Evolutionary conservation across 2,329 filamentous ascomycete species (phyloP).

Genomic region (Botrytis byssoidea): DNA sequence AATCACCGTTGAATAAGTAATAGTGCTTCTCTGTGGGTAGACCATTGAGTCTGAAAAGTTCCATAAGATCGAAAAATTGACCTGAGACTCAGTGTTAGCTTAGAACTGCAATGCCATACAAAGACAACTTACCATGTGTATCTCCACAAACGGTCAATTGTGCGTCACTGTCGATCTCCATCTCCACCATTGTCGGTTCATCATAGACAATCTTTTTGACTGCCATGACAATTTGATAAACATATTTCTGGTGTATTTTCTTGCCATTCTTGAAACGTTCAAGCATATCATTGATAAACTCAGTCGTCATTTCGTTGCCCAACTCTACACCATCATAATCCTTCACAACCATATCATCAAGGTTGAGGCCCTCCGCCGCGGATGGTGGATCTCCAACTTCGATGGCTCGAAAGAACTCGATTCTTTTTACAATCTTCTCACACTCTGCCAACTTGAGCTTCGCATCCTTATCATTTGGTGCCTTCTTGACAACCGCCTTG

Average conservation of each 20-base stretch:
- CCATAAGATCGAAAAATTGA: slow-evolving; percentile 96
- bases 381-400: slow-evolving; percentile 91
- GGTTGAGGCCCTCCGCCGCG: slow-evolving; percentile 83
- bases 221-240: slow-evolving; percentile 90
- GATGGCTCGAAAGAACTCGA: slow-evolving; percentile 93
- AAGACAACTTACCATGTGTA: slow-evolving; percentile 70
- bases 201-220: slow-evolving; percentile 87
- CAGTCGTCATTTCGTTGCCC: slow-evolving; percentile 83
- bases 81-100: slow-evolving; percentile 49
- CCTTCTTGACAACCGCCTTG: slow-evolving; percentile 83
- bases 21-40: slow-evolving; percentile 80
- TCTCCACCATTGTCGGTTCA: slow-evolving; percentile 96
- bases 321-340: slow-evolving; percentile 82
- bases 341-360: slow-evolving; percentile 84
- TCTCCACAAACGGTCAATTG: slow-evolving; percentile 94
- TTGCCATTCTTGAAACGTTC: slow-evolving; percentile 94
- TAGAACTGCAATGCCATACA: neutral
- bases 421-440: slow-evolving; percentile 87
- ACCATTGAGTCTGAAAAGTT: slow-evolving; percentile 92
- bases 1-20: slow-evolving; percentile 98
- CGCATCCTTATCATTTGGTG: slow-evolving; percentile 85
- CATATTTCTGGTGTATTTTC: slow-evolving; percentile 93
- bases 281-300: slow-evolving; percentile 98
- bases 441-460: slow-evolving; percentile 89
- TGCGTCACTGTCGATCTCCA: slow-evolving; percentile 73